Percentiles rank a stretch among this genome's conserved stretches.
phyloP scores from a whole-genome alignment of 169 alveolate species.

The Cystoisospora suis region DNA sequence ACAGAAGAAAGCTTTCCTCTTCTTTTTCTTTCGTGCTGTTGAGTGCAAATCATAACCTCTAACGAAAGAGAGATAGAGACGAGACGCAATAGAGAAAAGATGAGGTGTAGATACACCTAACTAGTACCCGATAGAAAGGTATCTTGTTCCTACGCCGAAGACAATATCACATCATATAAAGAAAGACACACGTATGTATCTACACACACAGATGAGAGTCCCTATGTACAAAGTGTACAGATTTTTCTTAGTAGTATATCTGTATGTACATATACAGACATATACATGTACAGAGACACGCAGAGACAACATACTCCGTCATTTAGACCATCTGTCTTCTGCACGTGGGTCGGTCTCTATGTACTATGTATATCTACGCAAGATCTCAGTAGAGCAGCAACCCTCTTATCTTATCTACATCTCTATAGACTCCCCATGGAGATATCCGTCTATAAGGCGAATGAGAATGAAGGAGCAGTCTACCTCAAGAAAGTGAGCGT shows the following conservation, averaged over 20 bases:
- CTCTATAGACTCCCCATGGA: background rate
- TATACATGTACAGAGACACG: background rate
- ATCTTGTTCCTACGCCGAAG: background rate
- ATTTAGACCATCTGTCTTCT: too few species aligned
- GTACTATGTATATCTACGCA: too few species aligned
- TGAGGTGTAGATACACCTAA: background rate
- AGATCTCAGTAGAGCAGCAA: too few species aligned
- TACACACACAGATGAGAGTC: background rate
- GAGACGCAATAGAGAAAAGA: background rate
- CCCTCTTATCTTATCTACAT: background rate
- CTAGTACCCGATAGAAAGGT: background rate
- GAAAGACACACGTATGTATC: background rate
- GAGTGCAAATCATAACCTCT: too few species aligned
- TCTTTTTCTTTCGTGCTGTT: too few species aligned
- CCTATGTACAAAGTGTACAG: too few species aligned
- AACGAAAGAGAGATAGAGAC: background rate
- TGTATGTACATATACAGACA: background rate
- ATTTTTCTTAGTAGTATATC: background rate
- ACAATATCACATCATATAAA: background rate
- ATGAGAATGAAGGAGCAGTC: too few species aligned
- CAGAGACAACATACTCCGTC: too few species aligned
- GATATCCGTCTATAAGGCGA: background rate
- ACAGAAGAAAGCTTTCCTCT: too few species aligned
- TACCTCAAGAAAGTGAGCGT: slow-evolving; percentile 75
- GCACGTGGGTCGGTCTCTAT: too few species aligned